Percentiles rank a stretch among this genome's conserved stretches.
Conservation (phyloP, 495 filamentous ascomycete species). For the Letharia lupina region DNA sequence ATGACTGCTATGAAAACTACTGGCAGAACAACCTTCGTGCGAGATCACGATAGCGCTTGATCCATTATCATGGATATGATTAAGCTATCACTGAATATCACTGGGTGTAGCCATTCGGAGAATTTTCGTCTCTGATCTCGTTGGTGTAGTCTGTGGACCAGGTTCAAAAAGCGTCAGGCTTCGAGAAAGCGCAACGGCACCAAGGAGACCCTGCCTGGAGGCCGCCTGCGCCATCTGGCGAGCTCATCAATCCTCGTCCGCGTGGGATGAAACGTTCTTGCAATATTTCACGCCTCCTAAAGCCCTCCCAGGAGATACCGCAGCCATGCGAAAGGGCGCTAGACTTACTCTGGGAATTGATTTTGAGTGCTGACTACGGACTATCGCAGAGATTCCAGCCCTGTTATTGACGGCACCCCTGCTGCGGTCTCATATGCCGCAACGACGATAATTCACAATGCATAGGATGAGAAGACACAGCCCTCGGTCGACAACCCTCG, state of each 20-base stretch:
- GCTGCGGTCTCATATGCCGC: background rate
- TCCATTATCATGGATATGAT: conserved; percentile 17
- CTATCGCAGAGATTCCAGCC: background rate
- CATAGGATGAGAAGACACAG: background rate
- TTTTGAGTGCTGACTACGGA: background rate
- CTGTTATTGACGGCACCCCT: background rate
- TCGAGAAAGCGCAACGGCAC: background rate
- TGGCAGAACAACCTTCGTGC: conserved; percentile 8
- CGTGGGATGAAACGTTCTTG: background rate
- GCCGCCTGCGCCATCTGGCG: background rate
- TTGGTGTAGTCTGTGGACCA: background rate
- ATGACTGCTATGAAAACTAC: conserved; percentile 14
- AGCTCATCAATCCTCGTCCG: background rate
- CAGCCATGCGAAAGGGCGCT: background rate
- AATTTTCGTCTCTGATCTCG: background rate
- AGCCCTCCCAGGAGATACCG: background rate
- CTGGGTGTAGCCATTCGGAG: background rate
- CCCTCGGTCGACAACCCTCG: background rate
- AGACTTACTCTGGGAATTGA: background rate
- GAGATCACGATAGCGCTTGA: conserved; percentile 15
- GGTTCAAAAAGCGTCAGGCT: background rate
- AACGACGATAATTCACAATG: background rate
- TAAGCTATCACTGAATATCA: conserved; percentile 14
- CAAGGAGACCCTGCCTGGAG: background rate
- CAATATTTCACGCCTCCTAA: background rate